Percentiles rank a stretch among this genome's conserved stretches.
phyloP scores from a whole-genome alignment of 495 filamentous ascomycete species.

The Penicillium turbatum region DNA sequence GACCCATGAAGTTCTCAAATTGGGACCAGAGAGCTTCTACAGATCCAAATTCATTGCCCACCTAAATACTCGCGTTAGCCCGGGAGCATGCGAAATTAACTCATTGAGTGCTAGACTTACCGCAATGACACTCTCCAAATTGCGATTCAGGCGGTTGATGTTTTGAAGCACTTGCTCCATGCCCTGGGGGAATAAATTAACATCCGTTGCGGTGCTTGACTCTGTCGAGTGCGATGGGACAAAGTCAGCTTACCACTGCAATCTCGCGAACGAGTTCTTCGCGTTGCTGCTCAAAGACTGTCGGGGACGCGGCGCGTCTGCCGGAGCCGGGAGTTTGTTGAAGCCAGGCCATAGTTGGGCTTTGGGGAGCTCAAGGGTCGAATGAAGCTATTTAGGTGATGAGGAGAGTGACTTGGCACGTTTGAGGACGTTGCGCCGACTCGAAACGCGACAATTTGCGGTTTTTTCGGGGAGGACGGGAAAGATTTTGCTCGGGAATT shows the following conservation, averaged over 20 bases:
- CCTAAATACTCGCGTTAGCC: constrained; percentile 40
- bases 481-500: too few relatives aligned
- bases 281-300: constrained; percentile 75
- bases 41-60: constrained; percentile 94
- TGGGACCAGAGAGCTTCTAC: constrained; percentile 96
- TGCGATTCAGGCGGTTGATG: constrained; percentile 92
- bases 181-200: constrained; percentile 49
- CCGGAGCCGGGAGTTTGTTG: constrained; percentile 26
- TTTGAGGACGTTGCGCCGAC: not conserved
- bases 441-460: not conserved
- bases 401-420: not conserved
- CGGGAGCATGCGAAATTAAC: not conserved
- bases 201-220: not conserved
- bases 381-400: too few relatives aligned
- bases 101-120: constrained; percentile 46
- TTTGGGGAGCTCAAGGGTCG: not conserved
- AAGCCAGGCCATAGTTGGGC: constrained; percentile 18
- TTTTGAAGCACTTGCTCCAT: constrained; percentile 94
- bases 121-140: constrained; percentile 85
- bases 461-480: too few relatives aligned
- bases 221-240: not conserved
- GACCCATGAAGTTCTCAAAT: constrained; percentile 94
- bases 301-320: constrained; percentile 34
- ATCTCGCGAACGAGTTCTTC: constrained; percentile 74
- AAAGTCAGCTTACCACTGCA: constrained; percentile 56